These are phyloP conservation scores for Cutaneotrichosporon dermatis DNA, from an alignment of 1,284 basidiomycete species.

Conservation along the genomic window DNA sequence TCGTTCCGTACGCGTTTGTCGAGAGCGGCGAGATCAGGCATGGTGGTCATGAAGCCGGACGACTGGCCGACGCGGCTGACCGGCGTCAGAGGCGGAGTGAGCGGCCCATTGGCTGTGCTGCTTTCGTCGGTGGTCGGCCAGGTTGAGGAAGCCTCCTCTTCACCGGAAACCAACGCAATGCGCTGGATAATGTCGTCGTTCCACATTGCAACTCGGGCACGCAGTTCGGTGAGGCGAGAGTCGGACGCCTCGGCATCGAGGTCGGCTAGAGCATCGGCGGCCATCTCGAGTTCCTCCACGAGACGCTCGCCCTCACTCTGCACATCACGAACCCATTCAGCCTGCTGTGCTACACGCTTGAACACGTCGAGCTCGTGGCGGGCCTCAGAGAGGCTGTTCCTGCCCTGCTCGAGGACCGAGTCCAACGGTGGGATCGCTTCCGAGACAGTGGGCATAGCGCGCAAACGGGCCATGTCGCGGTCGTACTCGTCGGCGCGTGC, in stretches of 20 bases:
- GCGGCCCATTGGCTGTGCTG: constrained; percentile 5
- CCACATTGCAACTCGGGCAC: constrained; percentile 7
- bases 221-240: background rate
- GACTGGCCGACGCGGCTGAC: constrained; percentile 1
- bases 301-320: constrained; percentile 16
- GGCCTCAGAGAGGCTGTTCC: background rate
- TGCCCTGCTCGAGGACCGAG: background rate
- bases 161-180: constrained; percentile 11
- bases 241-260: background rate
- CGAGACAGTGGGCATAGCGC: background rate
- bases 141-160: background rate
- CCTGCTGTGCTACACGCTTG: constrained; percentile 15
- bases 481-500: background rate
- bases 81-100: constrained; percentile 20
- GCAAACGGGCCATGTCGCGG: constrained; percentile 6
- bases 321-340: constrained; percentile 10
- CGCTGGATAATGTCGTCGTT: constrained; percentile 9
- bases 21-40: constrained; percentile 57
- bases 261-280: background rate
- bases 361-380: constrained; percentile 10
- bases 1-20: constrained; percentile 66
- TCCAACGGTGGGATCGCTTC: background rate
- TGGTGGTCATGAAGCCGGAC: background rate
- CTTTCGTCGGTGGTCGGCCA: too few species aligned
- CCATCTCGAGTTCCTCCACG: constrained; percentile 24